Evolutionary conservation across 495 filamentous ascomycete species (phyloP), one percentile per base, ranked within the genome.

Genomic region (Jackrogersella minutella): DNA sequence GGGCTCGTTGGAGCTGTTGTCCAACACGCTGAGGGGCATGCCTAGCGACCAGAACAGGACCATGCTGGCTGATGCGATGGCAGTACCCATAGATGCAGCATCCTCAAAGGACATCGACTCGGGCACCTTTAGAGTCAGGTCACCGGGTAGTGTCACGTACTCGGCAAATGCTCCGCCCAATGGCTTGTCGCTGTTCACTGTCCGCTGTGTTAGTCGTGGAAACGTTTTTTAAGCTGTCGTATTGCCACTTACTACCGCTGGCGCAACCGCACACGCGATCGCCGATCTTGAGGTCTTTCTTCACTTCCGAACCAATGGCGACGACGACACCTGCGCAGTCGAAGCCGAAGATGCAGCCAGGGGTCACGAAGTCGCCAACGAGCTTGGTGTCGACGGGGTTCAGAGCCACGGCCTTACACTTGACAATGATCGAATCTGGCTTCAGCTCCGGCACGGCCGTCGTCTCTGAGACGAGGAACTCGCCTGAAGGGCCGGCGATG

Each of bases 1-100:
- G 5, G 76, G 75, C 1, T 59, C 50, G 1, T 74, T 68, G 0
- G 78, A 61, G 1, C 49, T 75, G 44, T 16, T 49, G 44, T 49
- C 44, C n/a, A 49, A 17, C 4, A 30, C 9, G 44, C 44, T 49
- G n/a, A 49, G 26, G 26, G 44, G 44, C 44, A 49, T 49, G 26
- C 44, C 44, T 5, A 49, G 26, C 26, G 44, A 49, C 44, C 44
- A 49, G 44, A 49, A 49, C 1, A 49, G 26, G 4, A 49, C 44
- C 44, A 49, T 49, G 44, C 44, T 49, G 24, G 44, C 44, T 16
- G 44, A 49, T 31, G 44, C 44, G 44, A 49, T 49, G 2, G 44
- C 44, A 19, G 44, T 49, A n/a, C 44, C 44, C 26, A 49, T 28
- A 0, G 44, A 49, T 5, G 44, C 44, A 8, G 44, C 44, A 31